Evolutionary conservation across 768 basidiomycete genomes (phyloP).

Genomic region (Tricholoma furcatifolium): DNA sequence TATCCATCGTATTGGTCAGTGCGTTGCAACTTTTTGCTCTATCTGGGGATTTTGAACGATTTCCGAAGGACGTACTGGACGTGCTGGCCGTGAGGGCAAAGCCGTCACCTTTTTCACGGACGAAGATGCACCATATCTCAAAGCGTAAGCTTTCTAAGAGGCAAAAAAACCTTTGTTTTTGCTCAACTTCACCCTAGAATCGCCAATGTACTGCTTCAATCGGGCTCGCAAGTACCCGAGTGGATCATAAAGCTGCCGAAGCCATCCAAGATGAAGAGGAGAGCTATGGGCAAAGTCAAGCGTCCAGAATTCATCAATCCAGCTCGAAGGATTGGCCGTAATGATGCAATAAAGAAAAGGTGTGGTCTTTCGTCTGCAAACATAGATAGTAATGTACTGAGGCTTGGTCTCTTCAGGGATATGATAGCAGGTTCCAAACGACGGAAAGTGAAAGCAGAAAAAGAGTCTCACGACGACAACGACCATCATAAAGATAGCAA

Average conservation of each 20-base stretch:
- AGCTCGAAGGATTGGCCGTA: slow-evolving; percentile 66
- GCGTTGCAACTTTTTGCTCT: background rate
- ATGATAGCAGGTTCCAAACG: slow-evolving; percentile 78
- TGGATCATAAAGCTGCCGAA: slow-evolving; percentile 97
- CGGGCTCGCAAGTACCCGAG: slow-evolving; percentile 87
- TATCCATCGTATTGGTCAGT: slow-evolving; percentile 86
- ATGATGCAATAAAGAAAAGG: slow-evolving; percentile 75
- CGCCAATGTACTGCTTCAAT: slow-evolving; percentile 93
- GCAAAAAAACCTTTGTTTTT: slow-evolving; percentile 2
- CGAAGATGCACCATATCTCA: slow-evolving; percentile 88
- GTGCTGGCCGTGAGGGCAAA: slow-evolving; percentile 89
- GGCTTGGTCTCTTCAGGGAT: slow-evolving; percentile 46
- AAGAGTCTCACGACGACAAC: background rate
- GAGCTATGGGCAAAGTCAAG: slow-evolving; percentile 81
- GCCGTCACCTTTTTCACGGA: slow-evolving; percentile 96
- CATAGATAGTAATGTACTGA: background rate
- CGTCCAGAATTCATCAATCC: slow-evolving; percentile 74
- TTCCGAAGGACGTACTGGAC: slow-evolving; percentile 81
- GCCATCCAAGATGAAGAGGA: slow-evolving; percentile 86
- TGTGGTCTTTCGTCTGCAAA: slow-evolving; percentile 23
- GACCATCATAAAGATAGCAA: too few relatives aligned
- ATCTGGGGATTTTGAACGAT: background rate
- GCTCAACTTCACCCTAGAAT: slow-evolving; percentile 50
- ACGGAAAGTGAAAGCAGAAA: slow-evolving; percentile 44
- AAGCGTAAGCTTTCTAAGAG: slow-evolving; percentile 55